Evolutionary conservation across 2,329 filamentous ascomycete genomes (phyloP), one percentile per base, ranked within the genome.

Genomic region (Didymella arachidicola): DNA sequence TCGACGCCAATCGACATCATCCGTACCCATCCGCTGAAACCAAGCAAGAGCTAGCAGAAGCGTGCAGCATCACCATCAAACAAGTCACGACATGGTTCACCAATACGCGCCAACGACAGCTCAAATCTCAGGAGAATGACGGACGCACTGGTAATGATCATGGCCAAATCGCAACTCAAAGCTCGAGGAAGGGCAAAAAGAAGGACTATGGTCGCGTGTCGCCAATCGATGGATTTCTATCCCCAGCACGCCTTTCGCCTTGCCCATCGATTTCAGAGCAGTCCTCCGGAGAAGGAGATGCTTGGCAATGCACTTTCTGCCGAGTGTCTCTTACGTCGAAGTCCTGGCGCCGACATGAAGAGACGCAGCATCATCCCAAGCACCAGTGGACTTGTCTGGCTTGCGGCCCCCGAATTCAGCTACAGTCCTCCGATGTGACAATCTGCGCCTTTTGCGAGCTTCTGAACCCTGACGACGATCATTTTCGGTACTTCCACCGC

Each of bases 251-350:
- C n/a, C 56, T 59, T 7, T 59, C 56, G 2, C 56, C 56, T 16
- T 54, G 45, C 16, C 45, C 45, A 5, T 59, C 56, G 2, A 30
- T 29, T 2, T 59, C 56, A 10, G 50, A 59, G 7, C 16, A 50
- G 19, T 59, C 50, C 3, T 50, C 50, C 26, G 43, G 46, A 7
- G 57, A 60, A 69, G 30, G 65, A 69, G 38, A 71, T 51, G 42
- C 30, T 14, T 77, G 73, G 73, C 72, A 75, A 45, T 76, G 74
- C 44, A 77, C 74, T 11, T 77, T 76, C 47, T 77, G 74, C 45
- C 60, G 53, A 11, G 61, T 62, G 19, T 56, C 55, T 2, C 57
- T 77, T 2, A 67, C 69, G 16, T 69, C 72, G 1, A 77, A 76
- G 41, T 75, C 73, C 16, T 76, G 74, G 74, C 68, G 72, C 16